A percentile compares a stretch with the other conserved stretches of the same genome.
Conservation (phyloP, 1,139 yeast species). For the Saccharomyces hybrid region DNA sequence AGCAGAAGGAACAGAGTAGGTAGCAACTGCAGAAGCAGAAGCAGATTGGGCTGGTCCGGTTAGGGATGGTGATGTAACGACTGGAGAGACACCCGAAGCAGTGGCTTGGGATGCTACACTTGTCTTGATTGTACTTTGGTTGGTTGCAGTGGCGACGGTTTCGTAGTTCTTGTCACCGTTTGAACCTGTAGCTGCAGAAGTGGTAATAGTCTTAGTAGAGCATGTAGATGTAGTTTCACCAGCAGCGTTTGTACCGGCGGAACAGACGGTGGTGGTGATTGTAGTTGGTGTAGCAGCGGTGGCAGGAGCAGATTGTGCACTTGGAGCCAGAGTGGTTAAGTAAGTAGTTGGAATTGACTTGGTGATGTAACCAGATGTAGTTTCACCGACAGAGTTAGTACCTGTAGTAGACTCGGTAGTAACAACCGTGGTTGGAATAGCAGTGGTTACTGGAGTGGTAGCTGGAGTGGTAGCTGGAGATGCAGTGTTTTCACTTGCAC, state of each 20-base stretch:
- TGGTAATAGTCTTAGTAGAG: background rate
- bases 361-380: background rate
- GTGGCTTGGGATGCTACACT: background rate
- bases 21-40: background rate
- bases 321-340: background rate
- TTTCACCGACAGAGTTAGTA: background rate
- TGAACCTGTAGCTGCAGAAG: background rate
- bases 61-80: background rate
- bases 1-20: background rate
- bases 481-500: background rate
- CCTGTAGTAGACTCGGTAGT: background rate
- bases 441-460: background rate
- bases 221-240: background rate
- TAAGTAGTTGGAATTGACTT: background rate
- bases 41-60: background rate
- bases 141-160: background rate
- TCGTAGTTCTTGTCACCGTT: background rate
- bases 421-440: background rate
- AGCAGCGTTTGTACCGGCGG: background rate
- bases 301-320: background rate
- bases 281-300: background rate
- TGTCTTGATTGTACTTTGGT: background rate
- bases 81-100: background rate
- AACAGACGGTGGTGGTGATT: background rate
- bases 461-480: background rate